phyloP scores from a whole-genome alignment of 306 rosid species.

The Prunus mira region DNA sequence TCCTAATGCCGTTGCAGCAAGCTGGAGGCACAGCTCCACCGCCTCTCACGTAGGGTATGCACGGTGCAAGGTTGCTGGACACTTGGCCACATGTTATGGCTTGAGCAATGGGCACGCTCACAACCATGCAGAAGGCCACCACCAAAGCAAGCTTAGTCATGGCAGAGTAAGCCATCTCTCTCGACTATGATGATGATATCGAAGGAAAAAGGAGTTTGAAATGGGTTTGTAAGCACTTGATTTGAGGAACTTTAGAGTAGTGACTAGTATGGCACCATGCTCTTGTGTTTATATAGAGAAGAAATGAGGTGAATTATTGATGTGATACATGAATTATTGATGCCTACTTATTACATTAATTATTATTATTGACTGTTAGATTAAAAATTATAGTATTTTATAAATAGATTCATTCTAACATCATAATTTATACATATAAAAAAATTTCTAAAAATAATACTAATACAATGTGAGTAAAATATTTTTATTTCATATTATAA shows the following conservation, averaged over 20 bases:
- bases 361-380: too few species aligned
- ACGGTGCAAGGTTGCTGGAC: neutral
- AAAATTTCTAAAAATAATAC: too few species aligned
- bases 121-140: slow-evolving; percentile 31
- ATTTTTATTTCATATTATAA: too few species aligned
- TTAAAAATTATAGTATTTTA: too few species aligned
- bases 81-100: slow-evolving; percentile 52
- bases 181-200: too few species aligned
- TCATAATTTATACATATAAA: too few species aligned
- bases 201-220: too few species aligned
- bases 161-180: slow-evolving; percentile 23
- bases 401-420: too few species aligned
- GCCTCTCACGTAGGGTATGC: neutral
- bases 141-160: slow-evolving; percentile 22
- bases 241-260: neutral
- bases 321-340: neutral
- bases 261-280: neutral
- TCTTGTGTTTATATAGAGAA: neutral
- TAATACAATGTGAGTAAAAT: too few species aligned
- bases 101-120: slow-evolving; percentile 31
- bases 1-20: slow-evolving; percentile 31
- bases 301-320: neutral
- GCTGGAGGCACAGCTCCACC: neutral
- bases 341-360: neutral
- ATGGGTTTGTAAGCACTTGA: neutral